Conservation (phyloP, 129 eudicot species). For the Deinandra increscens region DNA sequence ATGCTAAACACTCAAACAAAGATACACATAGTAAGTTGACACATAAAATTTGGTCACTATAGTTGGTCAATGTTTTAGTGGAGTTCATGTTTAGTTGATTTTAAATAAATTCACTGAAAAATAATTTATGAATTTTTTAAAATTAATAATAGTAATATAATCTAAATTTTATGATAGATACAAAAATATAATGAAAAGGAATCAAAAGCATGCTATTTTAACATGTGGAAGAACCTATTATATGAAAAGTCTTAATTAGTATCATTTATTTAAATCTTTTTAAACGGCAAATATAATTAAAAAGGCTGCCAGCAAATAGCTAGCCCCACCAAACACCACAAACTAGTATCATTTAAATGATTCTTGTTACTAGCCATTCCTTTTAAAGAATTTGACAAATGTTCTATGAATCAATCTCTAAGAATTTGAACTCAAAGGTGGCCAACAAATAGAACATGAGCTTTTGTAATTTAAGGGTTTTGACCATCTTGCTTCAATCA, state of each 20-base stretch:
- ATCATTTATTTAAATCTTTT: no score
- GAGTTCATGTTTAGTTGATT: neutral
- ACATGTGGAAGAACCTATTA: slow-evolving; percentile 21
- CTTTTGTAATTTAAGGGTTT: slow-evolving; percentile 16
- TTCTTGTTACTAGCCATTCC: slow-evolving; percentile 27
- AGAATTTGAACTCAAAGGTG: slow-evolving; percentile 20
- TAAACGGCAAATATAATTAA: no score
- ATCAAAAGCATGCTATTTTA: slow-evolving; percentile 19
- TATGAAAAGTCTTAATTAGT: neutral
- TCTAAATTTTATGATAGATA: neutral
- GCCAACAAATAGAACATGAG: slow-evolving; percentile 33
- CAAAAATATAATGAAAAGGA: neutral
- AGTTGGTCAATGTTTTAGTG: no score
- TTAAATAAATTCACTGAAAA: neutral
- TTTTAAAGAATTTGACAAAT: slow-evolving; percentile 23
- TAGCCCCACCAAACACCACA: no score
- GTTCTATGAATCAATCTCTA: neutral
- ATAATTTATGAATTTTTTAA: neutral
- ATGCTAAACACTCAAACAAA: neutral
- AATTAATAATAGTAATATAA: neutral
- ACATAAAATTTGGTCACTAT: neutral
- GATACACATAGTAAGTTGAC: neutral
- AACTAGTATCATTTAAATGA: neutral
- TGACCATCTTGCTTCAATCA: slow-evolving; percentile 20
- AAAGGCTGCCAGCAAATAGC: no score